Evolutionary conservation across 1,284 basidiomycete genomes (phyloP).

Genomic region (Heterobasidion parviporum): DNA sequence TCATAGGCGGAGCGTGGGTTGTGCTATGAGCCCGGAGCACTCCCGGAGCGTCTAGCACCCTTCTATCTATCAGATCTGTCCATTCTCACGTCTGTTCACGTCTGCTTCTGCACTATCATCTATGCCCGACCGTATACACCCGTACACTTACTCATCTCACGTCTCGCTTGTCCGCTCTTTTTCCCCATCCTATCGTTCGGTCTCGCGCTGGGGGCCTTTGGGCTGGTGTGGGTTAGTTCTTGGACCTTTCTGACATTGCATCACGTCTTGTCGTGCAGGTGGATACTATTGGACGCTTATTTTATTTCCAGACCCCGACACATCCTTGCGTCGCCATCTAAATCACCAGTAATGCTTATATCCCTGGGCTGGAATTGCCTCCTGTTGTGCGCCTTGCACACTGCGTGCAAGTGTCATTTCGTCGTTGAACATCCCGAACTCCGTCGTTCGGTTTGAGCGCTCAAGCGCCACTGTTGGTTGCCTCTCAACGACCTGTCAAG

Average conservation of each 20-base stretch:
- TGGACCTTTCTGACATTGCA: not conserved
- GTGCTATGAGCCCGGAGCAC: slow-evolving; percentile 1
- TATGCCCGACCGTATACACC: not conserved
- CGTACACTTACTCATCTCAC: not conserved
- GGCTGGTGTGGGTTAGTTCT: not conserved
- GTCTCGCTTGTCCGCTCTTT: not conserved
- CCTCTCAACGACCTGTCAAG: not conserved
- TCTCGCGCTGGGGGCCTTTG: not conserved
- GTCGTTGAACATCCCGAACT: too few relatives aligned
- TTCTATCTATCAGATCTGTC: not conserved
- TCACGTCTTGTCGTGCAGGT: not conserved
- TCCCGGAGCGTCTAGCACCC: not conserved
- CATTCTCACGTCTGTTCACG: not conserved
- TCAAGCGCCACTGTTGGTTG: not conserved
- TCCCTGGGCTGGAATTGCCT: not conserved
- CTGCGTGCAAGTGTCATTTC: too few relatives aligned
- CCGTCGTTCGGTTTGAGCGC: not conserved
- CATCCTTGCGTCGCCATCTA: not conserved
- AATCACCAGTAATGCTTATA: not conserved
- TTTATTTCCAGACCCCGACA: not conserved
- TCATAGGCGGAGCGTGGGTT: not conserved
- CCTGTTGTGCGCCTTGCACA: not conserved
- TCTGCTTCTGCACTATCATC: not conserved
- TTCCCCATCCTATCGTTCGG: not conserved
- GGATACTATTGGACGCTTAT: not conserved